Percentiles rank a stretch among this genome's conserved stretches.
These are phyloP conservation scores for Thalia dealbata DNA, from an alignment of 176 grass and related monocot species.

Conservation along the genomic window DNA sequence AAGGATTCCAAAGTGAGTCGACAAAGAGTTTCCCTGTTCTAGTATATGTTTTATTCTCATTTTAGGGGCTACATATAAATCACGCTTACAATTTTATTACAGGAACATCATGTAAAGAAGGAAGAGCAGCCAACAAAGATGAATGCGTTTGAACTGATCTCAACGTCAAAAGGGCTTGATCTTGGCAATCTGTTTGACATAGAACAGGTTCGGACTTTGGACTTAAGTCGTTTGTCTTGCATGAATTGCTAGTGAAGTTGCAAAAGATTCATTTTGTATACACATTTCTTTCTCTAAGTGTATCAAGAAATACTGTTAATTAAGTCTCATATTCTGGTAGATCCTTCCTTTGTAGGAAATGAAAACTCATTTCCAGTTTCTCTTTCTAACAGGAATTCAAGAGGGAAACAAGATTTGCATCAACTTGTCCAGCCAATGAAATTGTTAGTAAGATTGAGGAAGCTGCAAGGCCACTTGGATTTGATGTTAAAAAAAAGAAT, in stretches of 20 bases:
- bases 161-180: constrained; percentile 76
- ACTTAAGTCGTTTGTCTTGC: no score
- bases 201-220: constrained; percentile 37
- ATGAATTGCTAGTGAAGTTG: no score
- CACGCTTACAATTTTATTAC: constrained; percentile 20
- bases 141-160: constrained; percentile 99
- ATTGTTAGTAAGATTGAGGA: constrained; percentile 91
- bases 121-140: constrained; percentile 80
- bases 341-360: no score
- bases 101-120: constrained; percentile 77
- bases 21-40: neutral
- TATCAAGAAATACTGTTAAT: neutral
- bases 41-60: neutral
- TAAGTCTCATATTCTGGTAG: no score
- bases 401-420: constrained; percentile 95
- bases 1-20: constrained; percentile 85
- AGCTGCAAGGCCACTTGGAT: constrained; percentile 93
- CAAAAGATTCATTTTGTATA: constrained; percentile 11
- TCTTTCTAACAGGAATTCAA: constrained; percentile 57
- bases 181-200: constrained; percentile 82
- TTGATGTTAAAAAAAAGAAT: constrained; percentile 89
- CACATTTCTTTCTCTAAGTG: neutral
- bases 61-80: constrained; percentile 20
- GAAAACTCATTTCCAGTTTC: no score
- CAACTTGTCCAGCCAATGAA: constrained; percentile 75